Evolutionary conservation across 768 basidiomycete species (phyloP).

Genomic region (Strobilomyces echinocephalus): DNA sequence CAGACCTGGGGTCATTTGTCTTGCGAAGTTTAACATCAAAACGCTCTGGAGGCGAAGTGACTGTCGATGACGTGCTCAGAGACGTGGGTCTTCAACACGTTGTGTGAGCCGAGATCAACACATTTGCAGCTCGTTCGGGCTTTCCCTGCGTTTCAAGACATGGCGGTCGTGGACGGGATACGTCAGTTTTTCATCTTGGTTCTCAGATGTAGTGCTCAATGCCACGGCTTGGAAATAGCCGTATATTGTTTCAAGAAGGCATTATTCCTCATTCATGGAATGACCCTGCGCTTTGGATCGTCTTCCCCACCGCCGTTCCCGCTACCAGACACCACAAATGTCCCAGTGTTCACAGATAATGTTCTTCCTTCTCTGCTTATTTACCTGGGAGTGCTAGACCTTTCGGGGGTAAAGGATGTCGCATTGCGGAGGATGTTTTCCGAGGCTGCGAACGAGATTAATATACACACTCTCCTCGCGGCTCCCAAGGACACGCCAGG

Average conservation of each 20-base stretch:
- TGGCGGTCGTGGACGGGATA: slow-evolving; percentile 58
- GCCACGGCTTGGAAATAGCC: slow-evolving; percentile 36
- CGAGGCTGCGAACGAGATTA: slow-evolving; percentile 36
- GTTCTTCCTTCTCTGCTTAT: slow-evolving; percentile 79
- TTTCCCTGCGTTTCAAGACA: slow-evolving; percentile 80
- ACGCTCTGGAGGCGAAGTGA: slow-evolving; percentile 28
- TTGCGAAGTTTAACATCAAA: slow-evolving; percentile 55
- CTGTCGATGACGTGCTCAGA: slow-evolving; percentile 58
- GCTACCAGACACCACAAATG: slow-evolving; percentile 50
- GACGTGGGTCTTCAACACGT: slow-evolving; percentile 41
- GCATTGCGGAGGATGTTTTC: slow-evolving; percentile 47
- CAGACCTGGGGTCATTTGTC: slow-evolving; percentile 71
- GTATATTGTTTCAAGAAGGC: slow-evolving; percentile 90
- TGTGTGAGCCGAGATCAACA: slow-evolving; percentile 2
- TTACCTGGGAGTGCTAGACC: slow-evolving; percentile 69
- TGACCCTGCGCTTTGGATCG: slow-evolving; percentile 62
- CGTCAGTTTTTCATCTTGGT: slow-evolving; percentile 37
- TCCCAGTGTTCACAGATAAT: slow-evolving; percentile 77
- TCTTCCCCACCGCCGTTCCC: slow-evolving; percentile 52
- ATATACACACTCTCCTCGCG: slow-evolving; percentile 40
- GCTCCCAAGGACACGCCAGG: slow-evolving; percentile 13
- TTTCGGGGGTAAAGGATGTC: slow-evolving; percentile 43
- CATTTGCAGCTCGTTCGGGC: slow-evolving; percentile 60
- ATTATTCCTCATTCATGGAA: slow-evolving; percentile 70
- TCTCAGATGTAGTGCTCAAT: neutral